Percentiles rank a stretch among this genome's conserved stretches.
Evolutionary conservation across 2,329 filamentous ascomycete genomes (phyloP).

Genomic region (Phialophora tarda): DNA sequence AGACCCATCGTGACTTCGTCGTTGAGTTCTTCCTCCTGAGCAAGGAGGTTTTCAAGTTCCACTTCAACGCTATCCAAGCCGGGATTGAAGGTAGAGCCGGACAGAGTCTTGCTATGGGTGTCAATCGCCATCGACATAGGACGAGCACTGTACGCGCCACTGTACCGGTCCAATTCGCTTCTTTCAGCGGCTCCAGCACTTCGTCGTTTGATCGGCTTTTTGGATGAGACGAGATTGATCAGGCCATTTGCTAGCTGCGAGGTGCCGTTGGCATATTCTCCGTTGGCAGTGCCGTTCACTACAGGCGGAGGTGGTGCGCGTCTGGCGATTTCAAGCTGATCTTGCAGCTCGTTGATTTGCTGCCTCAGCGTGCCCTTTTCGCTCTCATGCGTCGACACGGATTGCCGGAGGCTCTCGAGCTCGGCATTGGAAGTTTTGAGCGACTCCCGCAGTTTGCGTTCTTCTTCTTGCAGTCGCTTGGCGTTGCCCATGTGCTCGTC

Average conservation of each 20-base stretch:
- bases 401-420: conserved; percentile 76
- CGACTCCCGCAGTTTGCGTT: conserved; percentile 81
- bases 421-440: conserved; percentile 79
- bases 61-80: conserved; percentile 89
- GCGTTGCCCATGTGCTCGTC: conserved; percentile 89
- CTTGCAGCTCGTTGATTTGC: conserved; percentile 86
- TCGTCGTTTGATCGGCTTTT: conserved; percentile 87
- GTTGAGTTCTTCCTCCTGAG: conserved; percentile 93
- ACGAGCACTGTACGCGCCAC: conserved; percentile 87
- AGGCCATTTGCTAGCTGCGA: conserved; percentile 70
- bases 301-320: conserved; percentile 72
- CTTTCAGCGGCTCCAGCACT: conserved; percentile 82
- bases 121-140: conserved; percentile 94
- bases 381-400: conserved; percentile 76
- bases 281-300: conserved; percentile 49
- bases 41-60: conserved; percentile 90
- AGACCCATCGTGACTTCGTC: conserved; percentile 96
- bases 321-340: conserved; percentile 88
- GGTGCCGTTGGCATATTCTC: conserved; percentile 68
- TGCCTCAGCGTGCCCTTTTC: conserved; percentile 86
- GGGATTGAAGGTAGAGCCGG: conserved; percentile 77
- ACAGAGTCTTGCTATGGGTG: conserved; percentile 71
- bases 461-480: conserved; percentile 93
- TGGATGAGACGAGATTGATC: conserved; percentile 95
- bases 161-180: conserved; percentile 86